Percentiles rank a stretch among this genome's conserved stretches.
These are phyloP conservation scores for Lactarius akahatsu DNA, from an alignment of 768 basidiomycete species.

Conservation along the genomic window DNA sequence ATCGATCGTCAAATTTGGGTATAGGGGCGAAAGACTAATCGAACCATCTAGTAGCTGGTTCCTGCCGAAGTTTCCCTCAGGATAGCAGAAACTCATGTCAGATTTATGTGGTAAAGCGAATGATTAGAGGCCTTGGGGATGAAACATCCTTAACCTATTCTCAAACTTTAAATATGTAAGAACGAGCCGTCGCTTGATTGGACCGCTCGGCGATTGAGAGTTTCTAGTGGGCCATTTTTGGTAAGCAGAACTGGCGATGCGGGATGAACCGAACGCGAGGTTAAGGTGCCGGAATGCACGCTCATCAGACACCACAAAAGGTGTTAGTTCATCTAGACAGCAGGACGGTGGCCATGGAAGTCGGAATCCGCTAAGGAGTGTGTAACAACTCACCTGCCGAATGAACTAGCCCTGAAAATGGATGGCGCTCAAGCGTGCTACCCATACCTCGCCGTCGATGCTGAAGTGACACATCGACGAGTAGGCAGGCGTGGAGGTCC, in stretches of 20 bases:
- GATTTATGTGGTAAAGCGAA: slow-evolving; percentile 73
- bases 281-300: slow-evolving; percentile 52
- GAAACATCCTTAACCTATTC: slow-evolving; percentile 87
- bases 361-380: too few relatives aligned
- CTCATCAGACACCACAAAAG: too few relatives aligned
- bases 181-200: slow-evolving; percentile 51
- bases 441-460: too few relatives aligned
- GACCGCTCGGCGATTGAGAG: slow-evolving; percentile 58
- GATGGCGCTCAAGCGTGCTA: too few relatives aligned
- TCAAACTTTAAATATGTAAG: slow-evolving; percentile 69
- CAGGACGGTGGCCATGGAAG: too few relatives aligned
- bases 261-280: slow-evolving; percentile 68
- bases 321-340: too few relatives aligned
- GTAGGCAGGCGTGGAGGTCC: too few relatives aligned
- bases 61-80: slow-evolving; percentile 87
- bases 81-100: slow-evolving; percentile 63
- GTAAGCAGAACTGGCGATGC: slow-evolving; percentile 72
- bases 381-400: too few relatives aligned
- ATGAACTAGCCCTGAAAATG: too few relatives aligned
- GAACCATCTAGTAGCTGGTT: slow-evolving; percentile 94
- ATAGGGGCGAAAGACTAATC: slow-evolving; percentile 97
- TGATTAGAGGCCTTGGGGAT: slow-evolving; percentile 90
- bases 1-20: slow-evolving; percentile 94
- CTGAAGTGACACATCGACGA: too few relatives aligned
- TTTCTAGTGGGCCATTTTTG: slow-evolving; percentile 74